Base-by-base conservation (phyloP, 441 rosid genomes). In the Pelargonium cotyledonis region DNA sequence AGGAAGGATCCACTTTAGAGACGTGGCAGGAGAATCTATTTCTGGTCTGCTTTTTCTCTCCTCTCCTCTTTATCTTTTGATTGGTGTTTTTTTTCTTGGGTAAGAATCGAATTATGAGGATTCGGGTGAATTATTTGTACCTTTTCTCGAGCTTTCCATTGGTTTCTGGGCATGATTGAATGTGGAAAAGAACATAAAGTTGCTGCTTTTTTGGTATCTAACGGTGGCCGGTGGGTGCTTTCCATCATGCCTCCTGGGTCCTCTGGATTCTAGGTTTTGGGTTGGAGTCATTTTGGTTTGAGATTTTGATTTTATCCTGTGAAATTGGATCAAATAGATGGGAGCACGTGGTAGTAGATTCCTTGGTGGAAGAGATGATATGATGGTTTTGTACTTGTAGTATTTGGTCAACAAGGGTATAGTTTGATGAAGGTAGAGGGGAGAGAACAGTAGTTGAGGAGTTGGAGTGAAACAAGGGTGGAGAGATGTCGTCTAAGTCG, bases 401-500 rank as follows among this genome's bases (percentile, higher is more conserved):
- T 68, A n/a, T 44, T 63, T 9, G 15, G 15, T 78, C 70, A 77
- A 14, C n/a, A 31, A 67, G 43, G 77, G 55, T 68, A 9, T 47
- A 18, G 69, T 65, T 73, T 79, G 65, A 19, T 65, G 70, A 47
- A 44, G 72, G 61, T 38, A 43, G 49, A 51, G 8, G 44, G 69
- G 58, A 38, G 16, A 61, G 63, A 46, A 70, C 16, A 44, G 65
- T 41, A 78, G 43, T 43, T 3, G 73, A 76, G 49, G 26, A 43
- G 21, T 43, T 53, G 74, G 44, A 43, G 68, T 66, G 68, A 26
- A 61, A 57, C 68, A 68, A 66, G 62, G 63, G n/a, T 40, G 40
- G 57, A 71, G 68, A 74, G 31, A 88, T 87, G 93, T 85, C 89
- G 5, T 86, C 90, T 6, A 84, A 70, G 75, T 85, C 87, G 0